Evolutionary conservation across 495 filamentous ascomycete genomes (phyloP).

Genomic region (Neurospora sp.): DNA sequence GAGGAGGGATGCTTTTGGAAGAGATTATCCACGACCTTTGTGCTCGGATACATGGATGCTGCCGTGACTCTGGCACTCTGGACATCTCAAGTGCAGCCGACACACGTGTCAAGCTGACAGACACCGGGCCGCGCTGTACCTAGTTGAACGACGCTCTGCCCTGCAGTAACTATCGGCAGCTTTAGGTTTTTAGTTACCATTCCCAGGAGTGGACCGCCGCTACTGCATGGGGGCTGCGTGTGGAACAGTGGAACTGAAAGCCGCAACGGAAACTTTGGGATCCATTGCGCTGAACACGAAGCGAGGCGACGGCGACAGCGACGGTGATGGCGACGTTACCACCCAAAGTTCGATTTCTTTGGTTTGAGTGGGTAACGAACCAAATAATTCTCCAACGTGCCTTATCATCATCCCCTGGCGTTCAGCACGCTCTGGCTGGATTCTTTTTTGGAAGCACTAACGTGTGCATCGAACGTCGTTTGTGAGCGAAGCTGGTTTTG

Average conservation of each 20-base stretch:
- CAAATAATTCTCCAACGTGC: not conserved
- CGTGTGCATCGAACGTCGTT: not conserved
- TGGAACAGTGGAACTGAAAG: not conserved
- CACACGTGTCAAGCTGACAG: conserved; percentile 25
- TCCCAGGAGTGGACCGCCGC: not conserved
- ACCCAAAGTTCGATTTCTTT: not conserved
- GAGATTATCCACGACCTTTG: not conserved
- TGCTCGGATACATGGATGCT: not conserved
- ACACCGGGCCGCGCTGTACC: conserved; percentile 3
- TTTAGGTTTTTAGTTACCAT: not conserved
- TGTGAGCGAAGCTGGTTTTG: not conserved
- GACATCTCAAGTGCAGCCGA: not conserved
- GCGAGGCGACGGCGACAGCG: not conserved
- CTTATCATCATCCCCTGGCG: not conserved
- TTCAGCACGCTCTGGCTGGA: not conserved
- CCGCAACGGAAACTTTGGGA: not conserved
- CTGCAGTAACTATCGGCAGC: not conserved
- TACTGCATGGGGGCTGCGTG: not conserved
- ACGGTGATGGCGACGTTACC: not conserved
- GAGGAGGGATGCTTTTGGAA: not conserved
- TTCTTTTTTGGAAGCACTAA: not conserved
- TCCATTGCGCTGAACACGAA: not conserved
- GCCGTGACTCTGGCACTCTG: conserved; percentile 1
- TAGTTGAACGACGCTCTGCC: not conserved
- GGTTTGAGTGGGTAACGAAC: not conserved